Evolutionary conservation across 169 alveolate species (phyloP), one percentile per base, ranked within the genome.

Genomic region (Plasmodium chabaudi): DNA sequence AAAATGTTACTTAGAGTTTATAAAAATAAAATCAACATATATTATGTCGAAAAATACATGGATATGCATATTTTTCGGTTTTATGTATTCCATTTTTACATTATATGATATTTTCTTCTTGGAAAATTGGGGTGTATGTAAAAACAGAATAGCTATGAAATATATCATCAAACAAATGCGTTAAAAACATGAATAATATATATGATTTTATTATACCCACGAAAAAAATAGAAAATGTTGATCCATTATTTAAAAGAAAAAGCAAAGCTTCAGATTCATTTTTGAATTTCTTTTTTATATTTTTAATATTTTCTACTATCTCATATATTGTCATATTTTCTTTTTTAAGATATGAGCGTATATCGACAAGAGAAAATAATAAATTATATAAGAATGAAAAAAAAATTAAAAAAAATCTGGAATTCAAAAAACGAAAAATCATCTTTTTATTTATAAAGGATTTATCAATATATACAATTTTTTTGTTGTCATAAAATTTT

Each of bases 121-220:
- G 65, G 25, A 63, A 13, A 44, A 47, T 72, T 53, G 19, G 42
- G 25, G 72, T 57, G 34, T 67, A 51, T 17, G 53, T 49, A 55
- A 25, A 53, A 25, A 61, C 42, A 55, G 23, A 17, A 64, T 17
- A 55, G 13, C 55, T 82, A 49, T 82, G 57, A 23, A 82, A 56
- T 42, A 82, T 39, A 49, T 82, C 90, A 67, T 82, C 73, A 82
- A 82, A 82, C 71, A 82, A 68, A 53, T 68, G 60, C 17, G 63
- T 53, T 65, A 82, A 68, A 82, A 82, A 82, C 53, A 82, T 82
- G 2, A 55, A 68, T 46, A 82, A 12, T 5, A 82, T 27, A 49
- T 68, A 82, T 5, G 77, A 53, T 65, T 82, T 82, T n/a, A 69
- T 46, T 25, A 82, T 21, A 67, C 25, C 42, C 49, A 53, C 70